phyloP scores from a whole-genome alignment of 192 early-diverging fungal species.

The Coemansia erecta region DNA sequence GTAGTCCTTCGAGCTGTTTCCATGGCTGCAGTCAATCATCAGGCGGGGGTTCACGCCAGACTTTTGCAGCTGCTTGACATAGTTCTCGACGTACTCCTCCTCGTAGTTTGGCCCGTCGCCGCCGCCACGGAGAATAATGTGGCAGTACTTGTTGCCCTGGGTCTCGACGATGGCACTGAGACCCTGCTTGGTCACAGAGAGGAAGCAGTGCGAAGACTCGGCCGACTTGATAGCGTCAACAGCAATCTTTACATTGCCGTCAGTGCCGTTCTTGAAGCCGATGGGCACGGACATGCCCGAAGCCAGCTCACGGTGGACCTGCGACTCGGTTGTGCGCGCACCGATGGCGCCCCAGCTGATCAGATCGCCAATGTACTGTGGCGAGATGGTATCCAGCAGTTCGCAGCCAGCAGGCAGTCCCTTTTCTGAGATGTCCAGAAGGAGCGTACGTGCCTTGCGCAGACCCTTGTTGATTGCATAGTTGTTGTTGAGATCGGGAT shows the following conservation, averaged over 20 bases:
- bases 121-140: constrained; percentile 92
- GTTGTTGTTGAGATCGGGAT: constrained; percentile 68
- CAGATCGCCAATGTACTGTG: constrained; percentile 78
- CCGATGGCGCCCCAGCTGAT: constrained; percentile 80
- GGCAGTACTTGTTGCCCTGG: constrained; percentile 87
- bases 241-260: constrained; percentile 79
- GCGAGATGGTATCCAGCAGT: constrained; percentile 79
- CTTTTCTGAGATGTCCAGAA: constrained; percentile 68
- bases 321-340: constrained; percentile 80
- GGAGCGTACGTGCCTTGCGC: constrained; percentile 67
- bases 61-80: constrained; percentile 58
- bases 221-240: constrained; percentile 92
- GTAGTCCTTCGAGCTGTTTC: constrained; percentile 88
- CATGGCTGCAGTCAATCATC: constrained; percentile 97
- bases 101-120: constrained; percentile 88
- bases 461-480: constrained; percentile 84
- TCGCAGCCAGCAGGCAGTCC: constrained; percentile 76
- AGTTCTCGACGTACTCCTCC: constrained; percentile 61
- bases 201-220: constrained; percentile 69
- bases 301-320: constrained; percentile 78
- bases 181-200: constrained; percentile 84
- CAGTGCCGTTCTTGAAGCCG: constrained; percentile 84
- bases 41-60: constrained; percentile 59
- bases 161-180: constrained; percentile 80
- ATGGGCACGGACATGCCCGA: constrained; percentile 78